A percentile compares a stretch with the other conserved stretches of the same genome.
These are phyloP conservation scores for Chlamydomonas sp. DNA, from an alignment of 139 green algal species.

Conservation along the genomic window DNA sequence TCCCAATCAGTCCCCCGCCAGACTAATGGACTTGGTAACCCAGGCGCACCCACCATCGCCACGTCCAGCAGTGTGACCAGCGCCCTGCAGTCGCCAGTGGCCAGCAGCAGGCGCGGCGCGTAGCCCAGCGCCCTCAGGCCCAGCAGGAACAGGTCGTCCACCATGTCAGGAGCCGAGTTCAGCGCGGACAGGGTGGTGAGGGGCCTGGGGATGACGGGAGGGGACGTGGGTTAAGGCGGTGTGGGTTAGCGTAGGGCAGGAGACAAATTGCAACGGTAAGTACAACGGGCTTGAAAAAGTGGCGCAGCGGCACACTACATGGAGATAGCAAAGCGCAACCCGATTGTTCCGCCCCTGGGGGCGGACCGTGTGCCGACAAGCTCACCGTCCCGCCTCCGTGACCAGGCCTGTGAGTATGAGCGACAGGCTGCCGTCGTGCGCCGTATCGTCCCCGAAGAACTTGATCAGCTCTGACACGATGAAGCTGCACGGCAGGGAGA, in stretches of 20 bases:
- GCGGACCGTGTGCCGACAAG: background rate
- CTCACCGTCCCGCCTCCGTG: slow-evolving; percentile 45
- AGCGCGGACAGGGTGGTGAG: slow-evolving; percentile 50
- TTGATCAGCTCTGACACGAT: slow-evolving; percentile 87
- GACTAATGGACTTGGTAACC: background rate
- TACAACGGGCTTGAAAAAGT: background rate
- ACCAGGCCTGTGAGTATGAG: slow-evolving; percentile 69
- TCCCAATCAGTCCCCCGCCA: background rate
- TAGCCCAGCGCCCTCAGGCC: slow-evolving; percentile 68
- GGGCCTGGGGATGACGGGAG: slow-evolving; percentile 1
- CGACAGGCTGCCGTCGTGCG: slow-evolving; percentile 49
- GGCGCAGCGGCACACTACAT: background rate
- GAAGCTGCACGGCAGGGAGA: slow-evolving; percentile 53
- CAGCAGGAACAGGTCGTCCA: slow-evolving; percentile 88
- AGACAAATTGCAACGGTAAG: background rate
- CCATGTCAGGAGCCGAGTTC: slow-evolving; percentile 68
- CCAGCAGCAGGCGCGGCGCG: slow-evolving; percentile 63
- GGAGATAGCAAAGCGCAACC: background rate
- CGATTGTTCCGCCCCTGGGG: background rate
- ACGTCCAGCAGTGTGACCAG: slow-evolving; percentile 71
- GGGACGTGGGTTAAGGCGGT: background rate
- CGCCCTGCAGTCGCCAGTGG: slow-evolving; percentile 19
- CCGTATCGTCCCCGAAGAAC: slow-evolving; percentile 68
- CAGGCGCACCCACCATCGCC: slow-evolving; percentile 47
- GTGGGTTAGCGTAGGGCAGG: background rate